A percentile compares a stretch with the other conserved stretches of the same genome.
These are phyloP conservation scores for Thelonectria olida DNA, from an alignment of 2,329 filamentous ascomycete species.

Conservation along the genomic window DNA sequence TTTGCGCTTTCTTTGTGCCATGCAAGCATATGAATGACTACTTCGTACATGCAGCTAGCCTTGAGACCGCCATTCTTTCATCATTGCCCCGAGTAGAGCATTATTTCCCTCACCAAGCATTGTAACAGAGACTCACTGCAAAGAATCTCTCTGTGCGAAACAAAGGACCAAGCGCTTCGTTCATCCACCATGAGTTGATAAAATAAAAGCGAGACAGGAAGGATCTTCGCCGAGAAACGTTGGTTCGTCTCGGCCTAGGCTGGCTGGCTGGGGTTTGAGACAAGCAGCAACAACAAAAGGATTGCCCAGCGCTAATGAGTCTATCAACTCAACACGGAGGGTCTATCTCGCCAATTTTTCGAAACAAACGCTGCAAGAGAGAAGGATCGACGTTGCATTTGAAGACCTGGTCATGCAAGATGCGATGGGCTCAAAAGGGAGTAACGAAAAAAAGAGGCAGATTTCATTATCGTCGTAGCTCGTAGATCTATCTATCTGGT, in stretches of 20 bases:
- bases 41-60: neutral
- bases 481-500: slow-evolving; percentile 29
- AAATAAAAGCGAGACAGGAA: neutral
- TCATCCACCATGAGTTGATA: too few relatives aligned
- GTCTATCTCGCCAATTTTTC: too few relatives aligned
- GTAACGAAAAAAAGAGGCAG: neutral
- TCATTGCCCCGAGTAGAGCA: neutral
- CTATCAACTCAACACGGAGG: too few relatives aligned
- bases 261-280: slow-evolving; percentile 3
- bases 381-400: too few relatives aligned
- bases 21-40: neutral
- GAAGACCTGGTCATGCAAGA: too few relatives aligned
- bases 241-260: slow-evolving; percentile 1
- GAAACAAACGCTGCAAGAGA: too few relatives aligned
- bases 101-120: too few relatives aligned
- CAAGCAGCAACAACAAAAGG: neutral
- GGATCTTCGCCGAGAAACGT: neutral
- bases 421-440: too few relatives aligned
- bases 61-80: neutral
- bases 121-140: too few relatives aligned
- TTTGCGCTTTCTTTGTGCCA: neutral
- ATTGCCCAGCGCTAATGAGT: too few relatives aligned
- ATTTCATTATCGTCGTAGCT: slow-evolving; percentile 39
- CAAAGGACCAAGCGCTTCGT: too few relatives aligned
- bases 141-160: too few relatives aligned